Percentiles rank a stretch among this genome's conserved stretches.
Conservation (phyloP, 2,329 filamentous ascomycete species). For the Chaetoscypha palmicola region DNA sequence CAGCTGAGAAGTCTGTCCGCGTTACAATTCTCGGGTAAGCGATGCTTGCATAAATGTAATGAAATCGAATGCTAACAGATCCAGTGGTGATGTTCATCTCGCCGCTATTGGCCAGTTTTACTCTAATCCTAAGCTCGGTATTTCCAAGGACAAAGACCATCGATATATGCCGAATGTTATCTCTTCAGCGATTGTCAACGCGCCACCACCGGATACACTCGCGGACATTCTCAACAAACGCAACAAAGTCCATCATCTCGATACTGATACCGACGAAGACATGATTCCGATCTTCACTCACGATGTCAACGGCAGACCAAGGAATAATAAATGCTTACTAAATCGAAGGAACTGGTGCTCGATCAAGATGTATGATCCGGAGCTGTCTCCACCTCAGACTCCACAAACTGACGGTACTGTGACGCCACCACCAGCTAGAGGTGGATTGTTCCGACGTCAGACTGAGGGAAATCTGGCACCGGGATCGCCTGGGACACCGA, state of each 20-base stretch:
- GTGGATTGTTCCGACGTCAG: slow-evolving; percentile 27
- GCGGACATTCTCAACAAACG: slow-evolving; percentile 90
- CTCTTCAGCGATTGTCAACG: slow-evolving; percentile 90
- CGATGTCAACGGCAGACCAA: slow-evolving; percentile 79
- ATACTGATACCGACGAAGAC: slow-evolving; percentile 78
- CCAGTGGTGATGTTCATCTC: slow-evolving; percentile 84
- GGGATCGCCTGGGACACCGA: slow-evolving; percentile 34
- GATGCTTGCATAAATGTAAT: not conserved
- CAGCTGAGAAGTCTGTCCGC: slow-evolving; percentile 84
- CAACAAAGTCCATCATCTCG: slow-evolving; percentile 71
- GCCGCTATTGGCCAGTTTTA: slow-evolving; percentile 93
- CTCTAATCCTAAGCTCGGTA: slow-evolving; percentile 72
- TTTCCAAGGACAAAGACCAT: slow-evolving; percentile 85
- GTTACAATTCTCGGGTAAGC: slow-evolving; percentile 74
- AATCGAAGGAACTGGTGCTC: slow-evolving; percentile 95
- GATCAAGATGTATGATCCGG: slow-evolving; percentile 77
- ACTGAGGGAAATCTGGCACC: no score
- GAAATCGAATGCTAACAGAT: slow-evolving; percentile 20
- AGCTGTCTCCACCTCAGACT: slow-evolving; percentile 63
- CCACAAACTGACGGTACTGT: slow-evolving; percentile 46
- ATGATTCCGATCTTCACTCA: slow-evolving; percentile 92
- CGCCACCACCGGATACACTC: slow-evolving; percentile 78
- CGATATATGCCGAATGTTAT: slow-evolving; percentile 96
- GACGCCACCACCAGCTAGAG: slow-evolving; percentile 26
- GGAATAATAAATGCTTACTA: slow-evolving; percentile 86